Conservation (phyloP, 2,329 filamentous ascomycete species). For the Penicillium aurantiogriseum region DNA sequence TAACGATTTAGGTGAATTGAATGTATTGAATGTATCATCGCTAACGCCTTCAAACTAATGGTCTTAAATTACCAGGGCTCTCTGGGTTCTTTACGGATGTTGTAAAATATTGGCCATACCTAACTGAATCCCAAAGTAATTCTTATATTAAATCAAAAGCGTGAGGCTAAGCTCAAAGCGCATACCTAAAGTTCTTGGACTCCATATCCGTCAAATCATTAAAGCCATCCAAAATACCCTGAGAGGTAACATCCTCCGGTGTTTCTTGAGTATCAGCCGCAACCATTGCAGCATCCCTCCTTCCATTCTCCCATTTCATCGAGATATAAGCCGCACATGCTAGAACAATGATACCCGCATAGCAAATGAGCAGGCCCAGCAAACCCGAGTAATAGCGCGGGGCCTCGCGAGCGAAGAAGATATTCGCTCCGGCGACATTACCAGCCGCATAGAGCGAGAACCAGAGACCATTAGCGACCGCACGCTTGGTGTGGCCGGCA, state of each 20-base stretch:
- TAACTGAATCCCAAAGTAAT: background rate
- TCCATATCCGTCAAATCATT: constrained; percentile 40
- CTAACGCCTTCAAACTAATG: background rate
- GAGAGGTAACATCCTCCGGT: constrained; percentile 15
- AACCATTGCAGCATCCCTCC: constrained; percentile 17
- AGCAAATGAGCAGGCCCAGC: constrained; percentile 45
- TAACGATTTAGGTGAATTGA: too few species aligned
- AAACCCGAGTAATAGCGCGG: constrained; percentile 48
- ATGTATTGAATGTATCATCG: background rate
- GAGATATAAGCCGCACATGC: constrained; percentile 24
- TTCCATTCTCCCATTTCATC: constrained; percentile 29
- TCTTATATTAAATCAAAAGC: background rate
- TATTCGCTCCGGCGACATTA: constrained; percentile 50
- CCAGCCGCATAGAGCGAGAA: constrained; percentile 51
- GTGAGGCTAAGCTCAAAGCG: constrained; percentile 20
- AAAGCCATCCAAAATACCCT: constrained; percentile 34
- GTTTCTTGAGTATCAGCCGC: constrained; percentile 5
- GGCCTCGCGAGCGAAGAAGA: constrained; percentile 47
- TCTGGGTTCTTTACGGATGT: background rate
- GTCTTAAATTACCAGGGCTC: background rate
- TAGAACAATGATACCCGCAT: constrained; percentile 44
- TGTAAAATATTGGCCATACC: too few species aligned
- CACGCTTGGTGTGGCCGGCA: constrained; percentile 54
- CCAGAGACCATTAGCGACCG: constrained; percentile 50
- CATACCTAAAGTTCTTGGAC: constrained; percentile 38